Percentiles rank a stretch among this genome's conserved stretches.
Conservation (phyloP, 2,329 filamentous ascomycete genomes). For the Epichloe uncinata region DNA sequence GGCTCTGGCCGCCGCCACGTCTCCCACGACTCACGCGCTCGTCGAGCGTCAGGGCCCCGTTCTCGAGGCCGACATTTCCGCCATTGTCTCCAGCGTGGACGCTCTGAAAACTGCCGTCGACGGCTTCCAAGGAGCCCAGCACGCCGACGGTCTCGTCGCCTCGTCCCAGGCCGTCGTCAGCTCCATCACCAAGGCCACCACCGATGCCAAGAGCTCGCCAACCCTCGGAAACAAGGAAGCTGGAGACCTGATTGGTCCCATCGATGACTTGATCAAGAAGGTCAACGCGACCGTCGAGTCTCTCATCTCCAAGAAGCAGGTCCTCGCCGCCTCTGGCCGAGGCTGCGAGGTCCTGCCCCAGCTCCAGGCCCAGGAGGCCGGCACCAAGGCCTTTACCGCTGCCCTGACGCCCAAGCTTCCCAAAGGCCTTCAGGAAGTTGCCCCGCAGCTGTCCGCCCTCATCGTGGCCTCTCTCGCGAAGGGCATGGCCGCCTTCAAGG, state of each 20-base stretch:
- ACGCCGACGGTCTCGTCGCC: background rate
- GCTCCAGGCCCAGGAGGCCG: background rate
- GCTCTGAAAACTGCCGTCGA: background rate
- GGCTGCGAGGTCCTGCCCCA: slow-evolving; percentile 3
- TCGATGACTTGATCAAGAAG: background rate
- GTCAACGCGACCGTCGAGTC: background rate
- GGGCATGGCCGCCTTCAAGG: slow-evolving; percentile 3
- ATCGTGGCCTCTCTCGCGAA: background rate
- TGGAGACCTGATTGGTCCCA: background rate
- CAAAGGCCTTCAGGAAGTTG: background rate
- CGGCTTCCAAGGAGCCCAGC: background rate
- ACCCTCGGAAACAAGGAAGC: background rate
- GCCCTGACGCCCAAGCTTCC: slow-evolving; percentile 1
- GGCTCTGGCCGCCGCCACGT: background rate
- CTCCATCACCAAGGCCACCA: background rate
- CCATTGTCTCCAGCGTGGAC: background rate
- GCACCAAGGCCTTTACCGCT: background rate
- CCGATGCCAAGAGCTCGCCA: background rate
- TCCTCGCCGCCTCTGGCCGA: background rate
- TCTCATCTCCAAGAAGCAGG: slow-evolving; percentile 2
- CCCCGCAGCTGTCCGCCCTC: background rate
- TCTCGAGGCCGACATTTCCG: background rate
- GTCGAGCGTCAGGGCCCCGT: background rate
- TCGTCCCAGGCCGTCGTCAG: background rate
- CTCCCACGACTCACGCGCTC: background rate